Percentiles rank a stretch among this genome's conserved stretches.
Conservation (phyloP, 805 yeast genomes). For the Candida parachauliodes region DNA sequence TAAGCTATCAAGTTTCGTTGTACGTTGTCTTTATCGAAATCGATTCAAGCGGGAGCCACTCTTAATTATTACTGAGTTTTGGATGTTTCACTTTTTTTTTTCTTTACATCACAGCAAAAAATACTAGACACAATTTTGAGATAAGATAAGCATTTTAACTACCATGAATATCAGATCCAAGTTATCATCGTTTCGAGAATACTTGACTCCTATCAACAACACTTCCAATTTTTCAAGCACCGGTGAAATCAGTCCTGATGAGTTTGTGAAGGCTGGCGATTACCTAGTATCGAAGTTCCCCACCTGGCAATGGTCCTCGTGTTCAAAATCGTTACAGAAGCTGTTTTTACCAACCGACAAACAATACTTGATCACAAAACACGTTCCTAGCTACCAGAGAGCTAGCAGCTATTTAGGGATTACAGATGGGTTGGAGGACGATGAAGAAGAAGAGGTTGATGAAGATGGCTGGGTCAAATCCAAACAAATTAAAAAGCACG, state of each 20-base stretch:
- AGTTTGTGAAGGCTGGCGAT: slow-evolving; percentile 92
- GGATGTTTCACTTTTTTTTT: too few relatives aligned
- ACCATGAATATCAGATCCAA: slow-evolving; percentile 52
- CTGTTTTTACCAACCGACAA: slow-evolving; percentile 82
- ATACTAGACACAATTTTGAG: too few relatives aligned
- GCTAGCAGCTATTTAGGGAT: slow-evolving; percentile 53
- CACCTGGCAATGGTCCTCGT: slow-evolving; percentile 83
- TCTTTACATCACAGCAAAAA: too few relatives aligned
- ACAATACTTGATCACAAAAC: slow-evolving; percentile 83
- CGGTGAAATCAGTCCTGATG: slow-evolving; percentile 95
- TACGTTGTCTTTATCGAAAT: too few relatives aligned
- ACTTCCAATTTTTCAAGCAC: slow-evolving; percentile 80
- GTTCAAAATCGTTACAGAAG: slow-evolving; percentile 37
- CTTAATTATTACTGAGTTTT: too few relatives aligned
- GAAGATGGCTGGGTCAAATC: slow-evolving; percentile 59
- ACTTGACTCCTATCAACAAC: slow-evolving; percentile 85
- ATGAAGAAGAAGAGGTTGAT: slow-evolving; percentile 35
- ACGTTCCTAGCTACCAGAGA: slow-evolving; percentile 80
- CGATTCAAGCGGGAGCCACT: too few relatives aligned
- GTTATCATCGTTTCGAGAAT: slow-evolving; percentile 82
- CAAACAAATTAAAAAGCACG: slow-evolving; percentile 7
- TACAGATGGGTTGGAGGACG: slow-evolving; percentile 47
- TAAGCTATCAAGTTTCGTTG: too few relatives aligned
- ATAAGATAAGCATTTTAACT: not conserved
- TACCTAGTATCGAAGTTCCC: slow-evolving; percentile 89